A percentile compares a stretch with the other conserved stretches of the same genome.
These are phyloP conservation scores for maize (Zea mays) DNA, from an alignment of 176 grass and related monocot species.

Conservation along the genomic window DNA sequence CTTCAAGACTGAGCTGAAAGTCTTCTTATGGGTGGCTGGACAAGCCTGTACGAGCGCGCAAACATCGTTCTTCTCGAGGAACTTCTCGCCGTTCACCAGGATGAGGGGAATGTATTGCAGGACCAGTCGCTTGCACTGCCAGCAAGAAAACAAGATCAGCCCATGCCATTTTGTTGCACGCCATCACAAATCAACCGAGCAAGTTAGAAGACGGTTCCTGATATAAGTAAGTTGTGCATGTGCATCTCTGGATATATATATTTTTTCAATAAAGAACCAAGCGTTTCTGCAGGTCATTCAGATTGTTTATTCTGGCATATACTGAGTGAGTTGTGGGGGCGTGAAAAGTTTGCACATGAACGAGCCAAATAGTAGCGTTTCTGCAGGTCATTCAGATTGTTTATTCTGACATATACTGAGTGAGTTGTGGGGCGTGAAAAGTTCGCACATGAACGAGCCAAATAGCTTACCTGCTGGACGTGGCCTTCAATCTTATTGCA, in stretches of 20 bases:
- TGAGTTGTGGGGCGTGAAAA: background rate
- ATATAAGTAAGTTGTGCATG: background rate
- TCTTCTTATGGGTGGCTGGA: constrained; percentile 20
- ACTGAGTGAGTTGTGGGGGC: background rate
- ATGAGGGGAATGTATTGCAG: constrained; percentile 84
- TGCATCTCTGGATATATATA: background rate
- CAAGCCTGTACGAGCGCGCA: constrained; percentile 63
- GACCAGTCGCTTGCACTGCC: constrained; percentile 88
- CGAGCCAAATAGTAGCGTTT: background rate
- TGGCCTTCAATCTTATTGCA: constrained; percentile 77
- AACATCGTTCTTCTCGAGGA: constrained; percentile 75
- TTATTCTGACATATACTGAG: background rate
- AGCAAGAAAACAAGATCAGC: constrained; percentile 7
- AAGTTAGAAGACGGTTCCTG: background rate
- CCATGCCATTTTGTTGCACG: background rate
- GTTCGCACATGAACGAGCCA: background rate
- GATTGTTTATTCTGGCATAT: background rate
- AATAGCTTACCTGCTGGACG: constrained; percentile 64
- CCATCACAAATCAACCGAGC: background rate
- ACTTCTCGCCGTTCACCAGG: constrained; percentile 84
- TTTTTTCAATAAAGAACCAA: background rate
- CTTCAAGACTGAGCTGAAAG: background rate
- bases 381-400: background rate
- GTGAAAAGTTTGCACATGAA: background rate
- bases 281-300: background rate